A percentile compares a stretch with the other conserved stretches of the same genome.
These are phyloP conservation scores for Diaporthe vexans DNA, from an alignment of 2,329 filamentous ascomycete genomes.

Conservation along the genomic window DNA sequence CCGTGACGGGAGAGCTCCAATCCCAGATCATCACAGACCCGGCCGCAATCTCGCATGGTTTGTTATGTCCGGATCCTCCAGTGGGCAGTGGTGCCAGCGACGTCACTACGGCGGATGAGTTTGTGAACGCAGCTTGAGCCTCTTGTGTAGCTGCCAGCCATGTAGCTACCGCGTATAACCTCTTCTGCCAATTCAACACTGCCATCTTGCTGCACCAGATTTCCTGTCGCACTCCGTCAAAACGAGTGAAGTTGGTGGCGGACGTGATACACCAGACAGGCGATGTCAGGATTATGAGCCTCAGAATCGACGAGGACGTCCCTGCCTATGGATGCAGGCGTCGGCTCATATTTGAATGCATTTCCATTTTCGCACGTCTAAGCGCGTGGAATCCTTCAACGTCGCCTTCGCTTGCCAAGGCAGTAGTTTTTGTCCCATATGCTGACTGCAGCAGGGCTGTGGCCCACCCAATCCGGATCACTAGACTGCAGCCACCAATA, in stretches of 20 bases:
- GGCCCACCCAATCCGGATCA: neutral
- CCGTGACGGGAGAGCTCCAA: constrained; percentile 2
- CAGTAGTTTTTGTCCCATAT: constrained; percentile 4
- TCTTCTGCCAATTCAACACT: neutral
- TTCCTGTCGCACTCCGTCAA: neutral
- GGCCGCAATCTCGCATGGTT: constrained; percentile 13
- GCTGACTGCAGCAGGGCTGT: constrained; percentile 27
- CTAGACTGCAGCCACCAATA: neutral
- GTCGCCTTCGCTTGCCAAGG: constrained; percentile 10
- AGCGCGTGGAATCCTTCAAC: constrained; percentile 1
- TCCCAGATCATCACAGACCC: constrained; percentile 26
- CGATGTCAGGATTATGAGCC: neutral
- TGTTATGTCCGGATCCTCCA: neutral
- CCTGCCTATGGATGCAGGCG: neutral
- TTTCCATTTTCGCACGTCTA: neutral
- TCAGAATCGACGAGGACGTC: neutral
- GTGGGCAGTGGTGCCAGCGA: neutral
- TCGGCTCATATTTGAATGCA: neutral
- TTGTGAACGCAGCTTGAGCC: neutral
- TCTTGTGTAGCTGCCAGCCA: neutral
- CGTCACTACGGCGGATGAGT: neutral
- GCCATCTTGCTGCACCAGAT: neutral
- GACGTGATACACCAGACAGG: neutral
- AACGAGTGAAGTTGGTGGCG: neutral
- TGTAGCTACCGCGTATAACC: neutral